These are phyloP conservation scores for Solanum hybrid DNA, from an alignment of 305 asterid species.

Conservation along the genomic window DNA sequence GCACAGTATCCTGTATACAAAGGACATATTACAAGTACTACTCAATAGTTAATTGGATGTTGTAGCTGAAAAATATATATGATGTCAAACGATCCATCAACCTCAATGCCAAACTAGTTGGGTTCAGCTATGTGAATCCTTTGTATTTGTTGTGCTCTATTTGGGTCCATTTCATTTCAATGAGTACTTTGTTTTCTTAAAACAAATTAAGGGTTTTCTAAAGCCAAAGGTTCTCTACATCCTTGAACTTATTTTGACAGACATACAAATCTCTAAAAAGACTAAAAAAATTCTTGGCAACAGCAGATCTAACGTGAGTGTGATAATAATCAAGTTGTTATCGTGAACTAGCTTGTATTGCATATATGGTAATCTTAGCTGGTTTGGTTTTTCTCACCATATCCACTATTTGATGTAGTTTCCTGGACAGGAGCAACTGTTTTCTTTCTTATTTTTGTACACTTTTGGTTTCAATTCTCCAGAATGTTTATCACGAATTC, in stretches of 20 bases:
- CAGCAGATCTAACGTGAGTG: neutral
- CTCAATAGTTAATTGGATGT: neutral
- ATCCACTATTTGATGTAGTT: neutral
- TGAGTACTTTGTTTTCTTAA: neutral
- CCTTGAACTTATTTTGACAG: neutral
- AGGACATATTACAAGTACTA: neutral
- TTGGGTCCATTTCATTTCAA: conserved; percentile 1
- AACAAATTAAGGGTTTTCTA: neutral
- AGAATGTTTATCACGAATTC: neutral
- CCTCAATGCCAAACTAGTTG: neutral
- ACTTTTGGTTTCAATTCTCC: neutral
- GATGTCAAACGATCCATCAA: neutral
- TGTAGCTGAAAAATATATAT: neutral
- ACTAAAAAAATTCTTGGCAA: neutral
- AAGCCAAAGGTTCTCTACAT: neutral
- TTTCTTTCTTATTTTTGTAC: neutral
- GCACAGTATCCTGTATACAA: neutral
- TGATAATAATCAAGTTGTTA: neutral
- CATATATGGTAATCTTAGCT: neutral
- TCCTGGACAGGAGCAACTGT: neutral
- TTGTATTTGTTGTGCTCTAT: neutral
- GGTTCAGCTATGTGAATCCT: neutral
- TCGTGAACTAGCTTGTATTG: neutral
- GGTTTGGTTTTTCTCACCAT: neutral
- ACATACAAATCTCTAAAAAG: neutral